Evolutionary conservation across 169 alveolate species (phyloP), one percentile per base, ranked within the genome.

Genomic region (Cryptosporidium tyzzeri): DNA sequence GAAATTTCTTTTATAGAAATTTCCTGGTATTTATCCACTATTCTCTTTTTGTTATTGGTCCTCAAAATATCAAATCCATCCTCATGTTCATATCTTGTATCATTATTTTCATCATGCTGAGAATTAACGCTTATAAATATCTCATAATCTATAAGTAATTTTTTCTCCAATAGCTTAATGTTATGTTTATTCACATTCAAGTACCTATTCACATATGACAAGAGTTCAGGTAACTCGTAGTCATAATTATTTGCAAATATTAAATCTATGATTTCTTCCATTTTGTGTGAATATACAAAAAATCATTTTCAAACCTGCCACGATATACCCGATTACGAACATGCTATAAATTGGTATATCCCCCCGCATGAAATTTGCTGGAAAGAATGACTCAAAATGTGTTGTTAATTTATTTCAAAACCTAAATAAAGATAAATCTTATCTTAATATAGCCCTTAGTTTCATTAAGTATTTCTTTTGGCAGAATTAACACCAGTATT

Each of bases 281-380:
- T 65, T 33, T 37, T 65, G 41, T 31, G 50, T 29, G 31, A 31
- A 26, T 33, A 26, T 21, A 35, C 41, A 65, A 65, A 65, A 65
- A 26, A 65, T 65, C 50, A 37, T 65, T 33, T 33, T 33, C 23
- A 65, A 55, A 23, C 18, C 26, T 21, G 14, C 53, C 48, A 31
- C 50, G 3, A 23, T 31, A n/a, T 65, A 65, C 71, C 71, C 71
- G n/a, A 35, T 7, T 65, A 65, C 71, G 71, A 65, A n/a, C 71
- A 65, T 31, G 71, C 33, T 33, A 65, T 65, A 37, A 65, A 14
- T 31, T 21, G 50, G 50, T 1, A 31, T 1, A 35, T 18, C 71
- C 71, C 71, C 67, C 67, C 67, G 26, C 67, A 55, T 5, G 29
- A 55, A 55, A 55, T 7, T 55, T 37, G 12, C 35, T 55, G 18